Conservation (phyloP, 257 asterid genomes). For the Avicennia marina region DNA sequence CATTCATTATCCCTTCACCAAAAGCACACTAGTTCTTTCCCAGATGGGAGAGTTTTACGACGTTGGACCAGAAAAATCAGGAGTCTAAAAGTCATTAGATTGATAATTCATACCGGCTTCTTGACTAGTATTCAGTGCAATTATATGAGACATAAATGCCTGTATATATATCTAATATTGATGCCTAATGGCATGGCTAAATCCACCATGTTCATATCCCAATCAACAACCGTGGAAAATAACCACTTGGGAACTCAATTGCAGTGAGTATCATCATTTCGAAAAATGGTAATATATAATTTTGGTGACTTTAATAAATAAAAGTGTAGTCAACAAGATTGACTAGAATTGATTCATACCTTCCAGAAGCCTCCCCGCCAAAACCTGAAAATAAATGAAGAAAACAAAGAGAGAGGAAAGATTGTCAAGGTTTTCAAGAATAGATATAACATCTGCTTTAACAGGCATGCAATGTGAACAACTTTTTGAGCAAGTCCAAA, state of each 20-base stretch:
- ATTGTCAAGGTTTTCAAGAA: background rate
- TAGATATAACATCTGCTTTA: too few relatives aligned
- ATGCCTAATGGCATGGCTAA: background rate
- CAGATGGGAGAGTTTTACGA: too few relatives aligned
- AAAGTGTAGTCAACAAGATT: background rate
- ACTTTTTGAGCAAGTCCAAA: slow-evolving; percentile 3
- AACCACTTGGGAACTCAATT: too few relatives aligned
- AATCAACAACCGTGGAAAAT: too few relatives aligned
- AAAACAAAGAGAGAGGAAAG: slow-evolving; percentile 15
- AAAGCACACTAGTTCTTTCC: too few relatives aligned
- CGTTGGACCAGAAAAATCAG: background rate
- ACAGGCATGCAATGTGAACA: background rate
- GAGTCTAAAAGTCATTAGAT: background rate
- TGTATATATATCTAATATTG: background rate
- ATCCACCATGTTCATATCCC: too few relatives aligned
- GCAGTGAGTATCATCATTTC: too few relatives aligned
- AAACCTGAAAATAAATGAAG: slow-evolving; percentile 50
- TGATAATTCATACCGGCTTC: too few relatives aligned
- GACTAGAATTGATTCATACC: slow-evolving; percentile 35
- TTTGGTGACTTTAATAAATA: background rate
- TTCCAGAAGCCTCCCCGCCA: slow-evolving; percentile 99
- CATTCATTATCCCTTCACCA: background rate
- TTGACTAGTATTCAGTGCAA: too few relatives aligned
- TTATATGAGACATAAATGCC: background rate
- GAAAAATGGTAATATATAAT: background rate